A percentile compares a stretch with the other conserved stretches of the same genome.
Conservation (phyloP, 805 yeast species). For the Yamadazyma akitaensis region DNA sequence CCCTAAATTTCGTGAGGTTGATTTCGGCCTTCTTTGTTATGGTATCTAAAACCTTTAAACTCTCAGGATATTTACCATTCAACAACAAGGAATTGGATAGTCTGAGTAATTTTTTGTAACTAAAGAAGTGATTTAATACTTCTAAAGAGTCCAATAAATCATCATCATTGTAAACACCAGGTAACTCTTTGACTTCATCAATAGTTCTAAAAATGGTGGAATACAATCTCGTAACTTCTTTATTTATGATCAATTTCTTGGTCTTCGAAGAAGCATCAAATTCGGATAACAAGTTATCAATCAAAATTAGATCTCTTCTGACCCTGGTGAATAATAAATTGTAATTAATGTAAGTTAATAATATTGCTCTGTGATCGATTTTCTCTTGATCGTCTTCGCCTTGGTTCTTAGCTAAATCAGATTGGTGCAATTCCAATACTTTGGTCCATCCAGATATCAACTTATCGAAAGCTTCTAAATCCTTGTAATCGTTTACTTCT, state of each 20-base stretch:
- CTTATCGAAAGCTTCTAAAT: slow-evolving; percentile 51
- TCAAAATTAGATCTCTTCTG: slow-evolving; percentile 62
- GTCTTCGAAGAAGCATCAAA: slow-evolving; percentile 17
- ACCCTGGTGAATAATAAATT: slow-evolving; percentile 61
- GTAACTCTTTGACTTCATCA: slow-evolving; percentile 66
- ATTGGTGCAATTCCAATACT: slow-evolving; percentile 56
- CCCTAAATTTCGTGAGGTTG: slow-evolving; percentile 21
- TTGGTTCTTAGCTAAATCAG: slow-evolving; percentile 47
- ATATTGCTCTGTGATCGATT: slow-evolving; percentile 68
- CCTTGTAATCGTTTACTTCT: slow-evolving; percentile 23
- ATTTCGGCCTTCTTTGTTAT: slow-evolving; percentile 18
- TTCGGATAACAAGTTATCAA: slow-evolving; percentile 26
- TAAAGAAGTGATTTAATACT: slow-evolving; percentile 46
- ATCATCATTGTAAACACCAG: slow-evolving; percentile 90
- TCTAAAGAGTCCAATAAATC: slow-evolving; percentile 55
- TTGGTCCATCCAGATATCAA: slow-evolving; percentile 67
- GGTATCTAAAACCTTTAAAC: slow-evolving; percentile 41
- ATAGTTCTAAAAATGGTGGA: slow-evolving; percentile 52
- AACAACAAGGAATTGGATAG: slow-evolving; percentile 46
- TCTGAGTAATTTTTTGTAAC: slow-evolving; percentile 38
- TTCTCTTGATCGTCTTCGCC: slow-evolving; percentile 53
- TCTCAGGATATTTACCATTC: slow-evolving; percentile 40
- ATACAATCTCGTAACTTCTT: slow-evolving; percentile 48
- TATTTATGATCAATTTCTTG: slow-evolving; percentile 25
- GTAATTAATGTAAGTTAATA: slow-evolving; percentile 73